Percentiles rank a stretch among this genome's conserved stretches.
Evolutionary conservation across 2,329 filamentous ascomycete species (phyloP).

Genomic region (Fulvia fulva): DNA sequence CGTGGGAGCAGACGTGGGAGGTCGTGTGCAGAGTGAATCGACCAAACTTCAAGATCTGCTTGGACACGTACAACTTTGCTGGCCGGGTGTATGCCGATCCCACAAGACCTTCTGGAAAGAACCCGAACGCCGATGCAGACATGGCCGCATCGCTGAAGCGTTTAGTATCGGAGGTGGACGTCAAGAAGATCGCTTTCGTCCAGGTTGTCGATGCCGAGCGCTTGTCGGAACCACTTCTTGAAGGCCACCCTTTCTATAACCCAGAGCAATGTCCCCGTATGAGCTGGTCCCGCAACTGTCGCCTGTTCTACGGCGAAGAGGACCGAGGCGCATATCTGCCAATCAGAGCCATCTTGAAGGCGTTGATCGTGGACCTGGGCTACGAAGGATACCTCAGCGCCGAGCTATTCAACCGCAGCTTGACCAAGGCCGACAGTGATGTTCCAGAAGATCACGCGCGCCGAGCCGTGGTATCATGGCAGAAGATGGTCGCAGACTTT

Average conservation of each 20-base stretch:
- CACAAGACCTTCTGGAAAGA: constrained; percentile 49
- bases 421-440: constrained; percentile 50
- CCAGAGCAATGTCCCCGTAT: constrained; percentile 60
- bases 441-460: constrained; percentile 55
- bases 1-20: constrained; percentile 70
- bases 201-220: constrained; percentile 73
- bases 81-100: constrained; percentile 70
- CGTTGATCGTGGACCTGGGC: constrained; percentile 60
- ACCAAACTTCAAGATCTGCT: constrained; percentile 69
- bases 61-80: constrained; percentile 76
- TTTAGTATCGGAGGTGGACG: constrained; percentile 55
- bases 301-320: constrained; percentile 63
- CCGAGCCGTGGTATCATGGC: constrained; percentile 51
- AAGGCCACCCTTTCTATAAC: constrained; percentile 57
- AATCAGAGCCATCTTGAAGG: constrained; percentile 55
- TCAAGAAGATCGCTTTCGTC: constrained; percentile 67
- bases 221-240: constrained; percentile 53
- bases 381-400: constrained; percentile 68
- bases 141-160: constrained; percentile 53
- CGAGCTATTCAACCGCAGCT: constrained; percentile 63
- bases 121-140: constrained; percentile 51
- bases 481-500: constrained; percentile 43
- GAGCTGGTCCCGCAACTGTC: constrained; percentile 75
- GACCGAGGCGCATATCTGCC: constrained; percentile 65
- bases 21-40: constrained; percentile 62